These are phyloP conservation scores for Trametes gibbosa DNA, from an alignment of 768 basidiomycete species.

Conservation along the genomic window DNA sequence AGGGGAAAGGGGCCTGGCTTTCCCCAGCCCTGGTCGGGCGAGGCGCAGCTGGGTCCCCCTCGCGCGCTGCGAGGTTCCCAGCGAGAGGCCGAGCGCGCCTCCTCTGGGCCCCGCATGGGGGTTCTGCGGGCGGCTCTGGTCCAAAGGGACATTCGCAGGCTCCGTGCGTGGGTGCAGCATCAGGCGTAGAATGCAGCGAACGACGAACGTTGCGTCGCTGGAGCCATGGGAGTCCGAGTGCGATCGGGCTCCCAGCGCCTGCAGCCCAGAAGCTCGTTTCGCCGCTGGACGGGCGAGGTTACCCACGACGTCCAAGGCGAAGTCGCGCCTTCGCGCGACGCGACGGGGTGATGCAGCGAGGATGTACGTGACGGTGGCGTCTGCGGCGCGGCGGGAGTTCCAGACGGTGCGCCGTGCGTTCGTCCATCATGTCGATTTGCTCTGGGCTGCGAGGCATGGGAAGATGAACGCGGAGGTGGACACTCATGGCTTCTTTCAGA, in stretches of 20 bases:
- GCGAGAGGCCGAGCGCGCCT: neutral
- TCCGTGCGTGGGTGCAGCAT: too few species aligned
- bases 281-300: conserved; percentile 5
- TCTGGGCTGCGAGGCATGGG: neutral
- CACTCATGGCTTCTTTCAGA: too few species aligned
- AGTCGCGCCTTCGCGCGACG: neutral
- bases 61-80: neutral
- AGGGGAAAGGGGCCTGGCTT: neutral
- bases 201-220: neutral
- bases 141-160: too few species aligned
- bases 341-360: neutral
- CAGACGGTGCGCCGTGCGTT: neutral
- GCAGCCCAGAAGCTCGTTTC: conserved; percentile 1
- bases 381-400: neutral
- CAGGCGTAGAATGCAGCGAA: too few species aligned
- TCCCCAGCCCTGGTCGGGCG: neutral
- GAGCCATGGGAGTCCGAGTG: conserved; percentile 13
- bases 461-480: neutral
- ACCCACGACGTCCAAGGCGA: conserved; percentile 3
- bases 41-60: neutral
- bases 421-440: neutral
- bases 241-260: conserved; percentile 17
- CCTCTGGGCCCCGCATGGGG: neutral
- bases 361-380: neutral
- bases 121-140: too few species aligned